Percentiles rank a stretch among this genome's conserved stretches.
phyloP scores from a whole-genome alignment of 805 yeast genomes.

The Lipomyces yamadae region DNA sequence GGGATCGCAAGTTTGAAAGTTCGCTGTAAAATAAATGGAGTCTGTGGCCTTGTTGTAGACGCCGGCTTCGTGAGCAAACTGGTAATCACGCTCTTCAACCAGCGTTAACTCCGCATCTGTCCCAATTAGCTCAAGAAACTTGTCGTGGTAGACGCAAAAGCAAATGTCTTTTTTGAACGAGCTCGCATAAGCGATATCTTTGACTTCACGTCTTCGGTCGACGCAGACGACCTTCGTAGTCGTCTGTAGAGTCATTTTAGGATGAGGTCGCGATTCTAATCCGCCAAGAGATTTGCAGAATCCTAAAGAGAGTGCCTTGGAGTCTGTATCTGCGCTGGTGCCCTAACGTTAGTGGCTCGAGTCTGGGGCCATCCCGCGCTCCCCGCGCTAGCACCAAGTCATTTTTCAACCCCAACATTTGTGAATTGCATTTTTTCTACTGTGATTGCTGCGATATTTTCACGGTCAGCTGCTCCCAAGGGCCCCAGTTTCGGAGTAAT shows the following conservation, averaged over 20 bases:
- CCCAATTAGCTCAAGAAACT: constrained; percentile 20
- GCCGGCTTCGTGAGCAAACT: constrained; percentile 36
- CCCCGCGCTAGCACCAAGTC: too few relatives aligned
- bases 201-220: constrained; percentile 16
- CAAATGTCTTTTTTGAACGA: constrained; percentile 5
- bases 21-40: constrained; percentile 31
- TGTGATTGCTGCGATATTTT: too few relatives aligned
- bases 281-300: too few relatives aligned
- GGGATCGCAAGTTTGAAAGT: constrained; percentile 30
- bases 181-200: constrained; percentile 24
- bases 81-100: constrained; percentile 21
- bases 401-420: too few relatives aligned
- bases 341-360: too few relatives aligned
- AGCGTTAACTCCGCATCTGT: constrained; percentile 10
- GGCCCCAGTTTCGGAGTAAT: too few relatives aligned
- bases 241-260: background rate
- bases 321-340: too few relatives aligned
- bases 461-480: too few relatives aligned
- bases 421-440: too few relatives aligned
- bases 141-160: constrained; percentile 25
- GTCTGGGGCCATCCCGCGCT: too few relatives aligned
- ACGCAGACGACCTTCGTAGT: background rate
- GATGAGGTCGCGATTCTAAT: too few relatives aligned
- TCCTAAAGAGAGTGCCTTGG: too few relatives aligned
- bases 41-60: constrained; percentile 32